These are phyloP conservation scores for Entrophospora sp. DNA, from an alignment of 192 early-diverging fungal genomes.

Conservation along the genomic window DNA sequence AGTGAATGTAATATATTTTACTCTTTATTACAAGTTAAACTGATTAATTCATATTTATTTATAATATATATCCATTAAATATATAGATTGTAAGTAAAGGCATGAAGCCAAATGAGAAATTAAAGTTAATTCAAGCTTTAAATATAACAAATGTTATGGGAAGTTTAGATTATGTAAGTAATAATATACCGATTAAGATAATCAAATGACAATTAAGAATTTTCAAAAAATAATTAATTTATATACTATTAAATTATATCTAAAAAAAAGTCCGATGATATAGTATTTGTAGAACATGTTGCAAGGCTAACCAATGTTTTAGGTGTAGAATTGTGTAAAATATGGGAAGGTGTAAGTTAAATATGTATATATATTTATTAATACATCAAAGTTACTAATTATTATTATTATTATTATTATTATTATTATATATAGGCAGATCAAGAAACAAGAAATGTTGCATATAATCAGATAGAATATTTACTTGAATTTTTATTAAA, in stretches of 20 bases:
- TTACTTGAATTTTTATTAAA: conserved; percentile 71
- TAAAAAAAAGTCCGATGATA: conserved; percentile 28
- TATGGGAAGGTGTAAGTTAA: conserved; percentile 40
- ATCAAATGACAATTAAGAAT: too few relatives aligned
- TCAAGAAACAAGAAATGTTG: conserved; percentile 35
- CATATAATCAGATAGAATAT: conserved; percentile 60
- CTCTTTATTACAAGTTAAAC: too few relatives aligned
- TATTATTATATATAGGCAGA: conserved; percentile 24
- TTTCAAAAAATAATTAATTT: too few relatives aligned
- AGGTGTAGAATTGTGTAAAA: conserved; percentile 63
- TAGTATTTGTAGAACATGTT: conserved; percentile 58
- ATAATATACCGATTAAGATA: too few relatives aligned
- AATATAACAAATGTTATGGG: conserved; percentile 44
- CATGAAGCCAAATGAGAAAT: conserved; percentile 85
- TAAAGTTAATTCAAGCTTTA: conserved; percentile 73
- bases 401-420: background rate
- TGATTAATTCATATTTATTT: background rate
- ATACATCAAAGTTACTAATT: background rate
- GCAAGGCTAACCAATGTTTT: conserved; percentile 64
- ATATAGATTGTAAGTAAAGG: conserved; percentile 74
- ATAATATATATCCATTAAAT: background rate
- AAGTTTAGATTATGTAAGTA: conserved; percentile 35
- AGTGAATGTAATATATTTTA: too few relatives aligned
- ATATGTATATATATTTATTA: background rate
- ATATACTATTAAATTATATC: too few relatives aligned